These are phyloP conservation scores for Umbelopsis ramanniana DNA, from an alignment of 192 early-diverging fungal genomes.

Conservation along the genomic window DNA sequence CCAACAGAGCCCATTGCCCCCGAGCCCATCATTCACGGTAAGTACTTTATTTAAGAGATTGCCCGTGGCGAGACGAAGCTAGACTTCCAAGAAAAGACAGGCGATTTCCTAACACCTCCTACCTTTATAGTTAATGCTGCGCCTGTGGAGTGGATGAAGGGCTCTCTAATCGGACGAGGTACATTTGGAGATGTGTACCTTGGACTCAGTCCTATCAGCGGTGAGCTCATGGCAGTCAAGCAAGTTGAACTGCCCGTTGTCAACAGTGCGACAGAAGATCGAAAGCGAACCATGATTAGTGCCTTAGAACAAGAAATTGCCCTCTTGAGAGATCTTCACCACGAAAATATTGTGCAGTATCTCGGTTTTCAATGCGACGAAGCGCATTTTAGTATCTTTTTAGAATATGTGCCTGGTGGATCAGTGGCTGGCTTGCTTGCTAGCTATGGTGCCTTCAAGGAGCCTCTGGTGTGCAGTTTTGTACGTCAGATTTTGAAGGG, in stretches of 20 bases:
- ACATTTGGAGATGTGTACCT: constrained; percentile 95
- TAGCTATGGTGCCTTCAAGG: constrained; percentile 88
- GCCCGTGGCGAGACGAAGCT: neutral
- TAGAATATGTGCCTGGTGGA: constrained; percentile 98
- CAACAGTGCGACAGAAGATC: constrained; percentile 68
- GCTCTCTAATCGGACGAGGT: constrained; percentile 92
- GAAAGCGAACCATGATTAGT: constrained; percentile 73
- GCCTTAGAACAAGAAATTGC: constrained; percentile 84
- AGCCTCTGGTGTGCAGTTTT: constrained; percentile 80
- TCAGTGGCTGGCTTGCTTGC: constrained; percentile 87
- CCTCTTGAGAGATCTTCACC: constrained; percentile 88
- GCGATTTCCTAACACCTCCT: neutral
- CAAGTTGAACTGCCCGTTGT: constrained; percentile 85
- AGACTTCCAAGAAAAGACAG: neutral
- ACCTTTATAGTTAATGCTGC: constrained; percentile 28
- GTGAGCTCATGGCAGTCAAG: constrained; percentile 97
- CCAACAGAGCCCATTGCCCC: neutral
- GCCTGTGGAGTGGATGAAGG: constrained; percentile 77
- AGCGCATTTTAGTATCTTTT: constrained; percentile 84
- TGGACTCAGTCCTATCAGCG: constrained; percentile 85
- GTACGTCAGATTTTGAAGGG: constrained; percentile 92
- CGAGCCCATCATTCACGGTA: neutral
- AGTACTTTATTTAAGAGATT: neutral
- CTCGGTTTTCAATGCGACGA: constrained; percentile 85
- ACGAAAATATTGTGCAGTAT: constrained; percentile 97